Percentiles rank a stretch among this genome's conserved stretches.
Evolutionary conservation across 768 basidiomycete species (phyloP).

Genomic region (Phlebiopsis flavidoalba): DNA sequence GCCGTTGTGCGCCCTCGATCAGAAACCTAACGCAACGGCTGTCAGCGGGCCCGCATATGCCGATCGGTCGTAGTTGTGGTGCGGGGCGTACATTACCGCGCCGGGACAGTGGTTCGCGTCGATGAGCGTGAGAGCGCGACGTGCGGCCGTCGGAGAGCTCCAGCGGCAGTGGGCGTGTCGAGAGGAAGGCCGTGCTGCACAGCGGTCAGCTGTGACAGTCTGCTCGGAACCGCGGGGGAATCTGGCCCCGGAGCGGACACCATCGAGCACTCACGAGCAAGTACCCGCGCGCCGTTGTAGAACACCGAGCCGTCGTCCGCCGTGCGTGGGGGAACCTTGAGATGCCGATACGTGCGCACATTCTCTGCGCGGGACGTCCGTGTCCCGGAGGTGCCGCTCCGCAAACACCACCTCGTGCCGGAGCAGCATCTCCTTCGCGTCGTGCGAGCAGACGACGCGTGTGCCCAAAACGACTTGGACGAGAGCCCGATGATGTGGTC

Average conservation of each 20-base stretch:
- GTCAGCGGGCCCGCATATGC: neutral
- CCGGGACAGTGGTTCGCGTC: constrained; percentile 97
- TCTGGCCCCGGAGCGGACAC: neutral
- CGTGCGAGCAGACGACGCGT: constrained; percentile 72
- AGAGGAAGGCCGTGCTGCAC: constrained; percentile 54
- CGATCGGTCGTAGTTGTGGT: too few species aligned
- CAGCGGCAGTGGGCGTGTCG: constrained; percentile 57
- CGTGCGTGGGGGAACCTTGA: constrained; percentile 50
- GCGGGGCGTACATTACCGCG: constrained; percentile 80
- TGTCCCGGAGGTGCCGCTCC: constrained; percentile 55
- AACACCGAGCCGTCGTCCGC: constrained; percentile 42
- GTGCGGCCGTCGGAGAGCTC: constrained; percentile 53
- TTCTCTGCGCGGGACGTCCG: constrained; percentile 46
- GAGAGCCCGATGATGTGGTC: constrained; percentile 81
- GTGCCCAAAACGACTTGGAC: constrained; percentile 67
- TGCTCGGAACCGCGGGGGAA: neutral
- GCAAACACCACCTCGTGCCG: constrained; percentile 61
- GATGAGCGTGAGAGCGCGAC: constrained; percentile 68
- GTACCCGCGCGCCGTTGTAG: constrained; percentile 56
- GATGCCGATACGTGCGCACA: constrained; percentile 58
- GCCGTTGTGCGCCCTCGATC: constrained; percentile 62
- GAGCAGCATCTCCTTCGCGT: constrained; percentile 85
- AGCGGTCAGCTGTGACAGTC: neutral
- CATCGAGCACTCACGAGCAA: constrained; percentile 46
- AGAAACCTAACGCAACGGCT: constrained; percentile 59